Evolutionary conservation across 169 alveolate genomes (phyloP), one percentile per base, ranked within the genome.

Genomic region (Plasmodium reichenowi): DNA sequence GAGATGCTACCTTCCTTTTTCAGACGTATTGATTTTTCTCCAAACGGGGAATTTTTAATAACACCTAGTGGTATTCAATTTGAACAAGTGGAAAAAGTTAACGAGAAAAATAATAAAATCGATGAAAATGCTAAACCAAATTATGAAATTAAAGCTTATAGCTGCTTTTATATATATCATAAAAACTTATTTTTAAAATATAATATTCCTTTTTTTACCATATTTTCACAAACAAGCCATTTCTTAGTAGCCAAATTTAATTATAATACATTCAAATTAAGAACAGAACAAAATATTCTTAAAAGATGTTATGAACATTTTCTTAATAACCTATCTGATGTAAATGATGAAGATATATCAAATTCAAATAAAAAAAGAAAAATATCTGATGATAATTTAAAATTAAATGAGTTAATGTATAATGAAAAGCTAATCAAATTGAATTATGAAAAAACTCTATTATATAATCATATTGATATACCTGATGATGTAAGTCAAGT

Each of bases 11-110:
- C 97, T 7, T 94, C 97, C 22, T 96, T 96, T 85, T 96, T 96
- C 62, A 78, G 98, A 54, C 94, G 98, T 26, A 94, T 96, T 26
- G 98, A 96, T 89, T 96, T 97, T 97, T 96, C 98, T 13, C 98
- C 98, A 2, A 96, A 94, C 50, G 98, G 98, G 6, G 91, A 96
- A 9, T 54, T 96, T 59, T 93, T 96, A 62, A 97, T 94, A 20
- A 89, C 97, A 15, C 98, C 98, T 13, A 95, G 98, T 50, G 98
- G 98, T 12, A 80, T 94, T 26, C 97, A 95, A 56, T 83, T 83
- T 63, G 83, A 83, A 83, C 91, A 83, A 43, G 80, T 83, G 43
- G 91, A 83, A 62, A 76, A 76, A 38, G 17, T 63, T 24, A 24
- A 64, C 60, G 88, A 76, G 13, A 83, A 68, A 83, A 83, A 68